Percentiles rank a stretch among this genome's conserved stretches.
Evolutionary conservation across 441 rosid species (phyloP).

Genomic region (Adansonia grandidieri): DNA sequence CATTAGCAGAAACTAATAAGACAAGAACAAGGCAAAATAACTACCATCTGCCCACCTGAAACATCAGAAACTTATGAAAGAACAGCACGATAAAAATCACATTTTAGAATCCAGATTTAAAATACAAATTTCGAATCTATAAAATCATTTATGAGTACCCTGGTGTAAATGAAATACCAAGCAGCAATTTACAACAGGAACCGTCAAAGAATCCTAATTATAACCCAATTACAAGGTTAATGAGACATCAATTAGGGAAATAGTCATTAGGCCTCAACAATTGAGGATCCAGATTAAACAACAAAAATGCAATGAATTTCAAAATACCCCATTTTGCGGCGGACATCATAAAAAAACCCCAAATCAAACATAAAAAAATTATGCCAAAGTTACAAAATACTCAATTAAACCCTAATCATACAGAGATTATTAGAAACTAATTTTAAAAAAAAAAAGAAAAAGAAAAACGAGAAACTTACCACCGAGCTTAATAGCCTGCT

Average conservation of each 20-base stretch:
- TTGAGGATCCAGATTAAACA: constrained; percentile 18
- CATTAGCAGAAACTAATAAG: not conserved
- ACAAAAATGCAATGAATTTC: not conserved
- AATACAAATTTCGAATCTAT: not conserved
- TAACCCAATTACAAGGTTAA: not conserved
- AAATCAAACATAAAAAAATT: constrained; percentile 20
- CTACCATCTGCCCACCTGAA: not conserved
- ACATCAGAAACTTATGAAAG: not conserved
- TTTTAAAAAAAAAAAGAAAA: not conserved
- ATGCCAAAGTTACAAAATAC: not conserved
- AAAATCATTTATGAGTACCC: not conserved
- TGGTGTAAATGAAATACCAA: too few species aligned
- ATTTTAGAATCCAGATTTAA: not conserved
- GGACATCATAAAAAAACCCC: constrained; percentile 22
- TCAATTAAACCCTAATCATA: too few species aligned
- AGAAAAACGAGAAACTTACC: constrained; percentile 40
- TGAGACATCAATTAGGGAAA: not conserved
- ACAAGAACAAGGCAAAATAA: not conserved
- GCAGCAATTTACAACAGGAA: too few species aligned
- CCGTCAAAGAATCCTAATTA: too few species aligned
- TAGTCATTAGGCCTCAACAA: constrained; percentile 26
- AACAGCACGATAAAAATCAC: not conserved
- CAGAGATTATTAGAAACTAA: too few species aligned
- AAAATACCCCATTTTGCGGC: not conserved
- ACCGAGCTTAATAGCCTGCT: constrained; percentile 47